Base-by-base conservation (phyloP, 306 rosid genomes). In the Spatholobus suberectus region DNA sequence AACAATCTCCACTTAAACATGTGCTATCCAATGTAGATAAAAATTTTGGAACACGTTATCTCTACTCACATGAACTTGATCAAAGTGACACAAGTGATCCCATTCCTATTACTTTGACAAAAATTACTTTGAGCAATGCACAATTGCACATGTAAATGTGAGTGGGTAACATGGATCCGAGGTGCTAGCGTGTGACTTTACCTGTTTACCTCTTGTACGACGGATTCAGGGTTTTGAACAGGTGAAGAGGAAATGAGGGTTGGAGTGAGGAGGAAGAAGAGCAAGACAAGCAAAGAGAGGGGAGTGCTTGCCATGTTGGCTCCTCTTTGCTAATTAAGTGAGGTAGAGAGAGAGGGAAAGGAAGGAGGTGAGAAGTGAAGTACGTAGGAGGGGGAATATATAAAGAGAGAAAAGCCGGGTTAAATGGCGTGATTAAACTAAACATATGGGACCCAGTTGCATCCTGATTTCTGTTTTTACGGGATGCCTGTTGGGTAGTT, bases 181-280 rank as follows among this genome's bases (percentile, higher is more conserved):
- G 23, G 37, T 9, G 17, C 7, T 8, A 54, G 63, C 0, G 4
- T n/a, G 73, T 23, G 14, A 17, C 0, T 38, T 82, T 96, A 96
- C 99, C 96, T 90, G 84, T 96, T 95, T 26, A 92, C 97, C 46
- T 92, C 92, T 62, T 90, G 81, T 1, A 88, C 92, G 4, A 91
- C 91, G 8, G 75, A 55, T 46, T 96, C 91, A 32, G 98, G 97
- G 81, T 96, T 84, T 10, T 76, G 91, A 34, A 84, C 69, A 5
- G 81, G 77, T 13, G 89, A 81, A n/a, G 94, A 88, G 84, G n/a
- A n/a, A n/a, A n/a, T n/a, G n/a, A 87, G 82, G 73, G 81, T 11
- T 75, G 88, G 82, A 41, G 75, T 61, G 59, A 81, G 75, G 82
- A 91, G 78, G 82, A 79, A 82, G 81, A 81, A 77, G 91, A 91